A percentile compares a stretch with the other conserved stretches of the same genome.
Conservation (phyloP, 805 yeast species). For the Trichomonascus vanleenenianus region DNA sequence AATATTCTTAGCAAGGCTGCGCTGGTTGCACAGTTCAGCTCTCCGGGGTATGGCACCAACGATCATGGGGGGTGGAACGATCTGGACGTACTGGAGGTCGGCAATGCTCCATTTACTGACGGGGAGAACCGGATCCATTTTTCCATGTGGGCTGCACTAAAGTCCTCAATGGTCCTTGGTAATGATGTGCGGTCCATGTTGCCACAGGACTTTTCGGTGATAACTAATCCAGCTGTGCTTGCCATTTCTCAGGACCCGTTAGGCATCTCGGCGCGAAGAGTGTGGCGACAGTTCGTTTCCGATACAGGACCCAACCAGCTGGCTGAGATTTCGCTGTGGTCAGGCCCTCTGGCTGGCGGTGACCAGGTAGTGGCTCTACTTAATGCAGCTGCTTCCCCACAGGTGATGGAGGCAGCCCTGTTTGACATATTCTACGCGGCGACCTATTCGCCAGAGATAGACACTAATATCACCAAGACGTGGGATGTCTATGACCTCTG, state of each 20-base stretch:
- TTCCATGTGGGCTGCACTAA: constrained; percentile 25
- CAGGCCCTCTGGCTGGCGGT: constrained; percentile 3
- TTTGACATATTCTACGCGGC: constrained; percentile 1
- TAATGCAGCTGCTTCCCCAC: constrained; percentile 1
- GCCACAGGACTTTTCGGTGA: constrained; percentile 16
- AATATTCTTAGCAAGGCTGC: constrained; percentile 20
- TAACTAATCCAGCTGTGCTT: constrained; percentile 11
- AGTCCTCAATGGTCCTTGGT: constrained; percentile 24
- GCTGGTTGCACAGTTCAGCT: constrained; percentile 18
- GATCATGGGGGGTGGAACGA: constrained; percentile 23
- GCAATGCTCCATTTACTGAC: constrained; percentile 23
- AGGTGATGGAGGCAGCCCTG: not conserved
- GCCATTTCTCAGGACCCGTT: constrained; percentile 21
- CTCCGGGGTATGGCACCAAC: constrained; percentile 2
- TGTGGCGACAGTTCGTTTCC: not conserved
- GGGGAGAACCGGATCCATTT: constrained; percentile 25
- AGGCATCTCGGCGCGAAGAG: constrained; percentile 4
- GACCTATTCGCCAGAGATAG: not conserved
- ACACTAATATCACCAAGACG: not conserved
- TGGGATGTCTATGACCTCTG: constrained; percentile 6
- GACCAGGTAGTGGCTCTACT: constrained; percentile 6
- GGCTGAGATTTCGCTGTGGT: constrained; percentile 4
- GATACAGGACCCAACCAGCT: not conserved
- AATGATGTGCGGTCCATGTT: constrained; percentile 21
- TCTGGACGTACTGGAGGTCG: constrained; percentile 25